A percentile compares a stretch with the other conserved stretches of the same genome.
Evolutionary conservation across 1,284 basidiomycete species (phyloP).

Genomic region (Porogramme epimiltina): DNA sequence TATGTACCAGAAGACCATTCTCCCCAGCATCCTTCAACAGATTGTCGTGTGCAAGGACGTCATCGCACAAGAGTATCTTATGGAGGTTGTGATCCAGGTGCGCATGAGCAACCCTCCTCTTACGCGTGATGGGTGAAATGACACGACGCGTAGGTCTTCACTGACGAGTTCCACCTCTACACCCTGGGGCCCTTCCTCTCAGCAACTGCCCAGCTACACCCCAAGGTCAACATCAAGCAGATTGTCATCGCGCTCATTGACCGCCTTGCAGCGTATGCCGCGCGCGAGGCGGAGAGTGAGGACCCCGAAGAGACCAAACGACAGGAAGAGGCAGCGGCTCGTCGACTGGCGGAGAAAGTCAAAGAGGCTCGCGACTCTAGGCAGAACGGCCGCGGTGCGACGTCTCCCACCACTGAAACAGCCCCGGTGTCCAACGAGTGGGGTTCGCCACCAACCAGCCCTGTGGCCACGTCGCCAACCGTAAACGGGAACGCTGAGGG

Average conservation of each 20-base stretch:
- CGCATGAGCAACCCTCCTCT: neutral
- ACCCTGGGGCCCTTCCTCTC: constrained; percentile 91
- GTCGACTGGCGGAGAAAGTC: constrained; percentile 83
- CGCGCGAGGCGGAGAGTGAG: constrained; percentile 91
- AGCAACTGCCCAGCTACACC: constrained; percentile 91
- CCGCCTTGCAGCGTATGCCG: constrained; percentile 91
- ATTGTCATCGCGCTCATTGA: constrained; percentile 97
- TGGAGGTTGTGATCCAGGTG: constrained; percentile 98
- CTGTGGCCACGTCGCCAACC: constrained; percentile 17
- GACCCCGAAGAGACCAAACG: constrained; percentile 89
- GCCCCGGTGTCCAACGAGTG: constrained; percentile 27
- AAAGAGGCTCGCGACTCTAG: constrained; percentile 67
- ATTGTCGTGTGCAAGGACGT: constrained; percentile 97
- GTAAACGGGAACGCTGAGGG: constrained; percentile 32
- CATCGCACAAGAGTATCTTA: constrained; percentile 96
- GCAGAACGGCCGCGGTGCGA: constrained; percentile 43
- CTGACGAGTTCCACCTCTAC: constrained; percentile 94
- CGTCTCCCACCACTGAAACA: constrained; percentile 22
- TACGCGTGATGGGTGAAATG: neutral
- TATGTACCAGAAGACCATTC: constrained; percentile 82
- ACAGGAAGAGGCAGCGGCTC: constrained; percentile 89
- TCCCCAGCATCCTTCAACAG: constrained; percentile 91
- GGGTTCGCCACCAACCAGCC: constrained; percentile 34
- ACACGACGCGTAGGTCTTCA: constrained; percentile 71
- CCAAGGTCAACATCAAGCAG: constrained; percentile 95